Evolutionary conservation across 1,284 basidiomycete species (phyloP).

Genomic region (Phellinidium pouzarii): DNA sequence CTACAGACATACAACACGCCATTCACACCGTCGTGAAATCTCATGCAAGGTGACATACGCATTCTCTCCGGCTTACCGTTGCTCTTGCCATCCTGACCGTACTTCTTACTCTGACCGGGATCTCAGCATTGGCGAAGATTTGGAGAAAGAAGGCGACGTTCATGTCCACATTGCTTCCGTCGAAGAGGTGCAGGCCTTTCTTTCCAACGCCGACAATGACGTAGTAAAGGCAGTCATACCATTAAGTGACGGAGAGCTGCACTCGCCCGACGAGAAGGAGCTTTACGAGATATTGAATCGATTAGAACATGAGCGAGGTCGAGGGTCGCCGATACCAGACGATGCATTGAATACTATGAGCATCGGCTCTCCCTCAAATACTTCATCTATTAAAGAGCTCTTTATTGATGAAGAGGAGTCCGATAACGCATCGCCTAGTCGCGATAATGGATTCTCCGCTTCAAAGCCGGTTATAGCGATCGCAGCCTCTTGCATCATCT

Average conservation of each 20-base stretch:
- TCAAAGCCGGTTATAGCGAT: constrained; percentile 27
- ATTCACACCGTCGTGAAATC: constrained; percentile 35
- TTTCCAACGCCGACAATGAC: constrained; percentile 27
- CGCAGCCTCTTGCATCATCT: constrained; percentile 31
- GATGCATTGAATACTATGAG: constrained; percentile 10
- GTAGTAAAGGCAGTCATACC: constrained; percentile 31
- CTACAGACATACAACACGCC: constrained; percentile 28
- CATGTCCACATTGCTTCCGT: constrained; percentile 29
- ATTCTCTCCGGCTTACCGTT: constrained; percentile 1
- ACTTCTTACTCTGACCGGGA: background rate
- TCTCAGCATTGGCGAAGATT: constrained; percentile 5
- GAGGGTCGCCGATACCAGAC: constrained; percentile 9
- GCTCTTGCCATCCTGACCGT: background rate
- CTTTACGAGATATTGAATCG: constrained; percentile 28
- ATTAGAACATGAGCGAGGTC: constrained; percentile 20
- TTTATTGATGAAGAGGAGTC: background rate
- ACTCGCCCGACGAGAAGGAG: constrained; percentile 30
- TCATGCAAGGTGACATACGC: constrained; percentile 31
- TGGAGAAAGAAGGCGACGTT: constrained; percentile 22
- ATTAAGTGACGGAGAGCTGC: constrained; percentile 24
- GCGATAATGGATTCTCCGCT: constrained; percentile 10
- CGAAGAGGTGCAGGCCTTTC: constrained; percentile 28
- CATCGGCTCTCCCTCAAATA: background rate
- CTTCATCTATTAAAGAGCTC: background rate
- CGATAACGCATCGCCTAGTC: background rate